Evolutionary conservation across 31 red algal species (phyloP).

Genomic region (Endocladia muricata): DNA sequence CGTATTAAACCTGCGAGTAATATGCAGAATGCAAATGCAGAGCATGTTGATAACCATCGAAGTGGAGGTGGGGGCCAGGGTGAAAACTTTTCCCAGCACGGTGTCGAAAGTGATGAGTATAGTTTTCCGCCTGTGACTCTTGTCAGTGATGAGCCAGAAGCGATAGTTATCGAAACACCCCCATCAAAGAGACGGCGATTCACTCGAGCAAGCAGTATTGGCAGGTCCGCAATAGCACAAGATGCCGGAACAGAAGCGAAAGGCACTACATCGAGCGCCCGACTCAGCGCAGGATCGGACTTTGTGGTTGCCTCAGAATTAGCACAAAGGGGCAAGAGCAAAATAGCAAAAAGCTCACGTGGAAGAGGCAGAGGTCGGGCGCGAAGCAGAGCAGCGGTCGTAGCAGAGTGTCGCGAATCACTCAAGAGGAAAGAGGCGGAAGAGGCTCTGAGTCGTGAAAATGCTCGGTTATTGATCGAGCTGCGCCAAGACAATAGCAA

Average conservation of each 20-base stretch:
- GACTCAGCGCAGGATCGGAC: not conserved
- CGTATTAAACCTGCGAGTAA: too few relatives aligned
- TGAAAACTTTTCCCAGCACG: too few relatives aligned
- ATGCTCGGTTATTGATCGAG: not conserved
- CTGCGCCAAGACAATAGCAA: constrained; percentile 11
- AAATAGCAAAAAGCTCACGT: not conserved
- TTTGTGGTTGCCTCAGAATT: constrained; percentile 27
- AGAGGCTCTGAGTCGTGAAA: not conserved
- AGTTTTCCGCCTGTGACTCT: too few relatives aligned
- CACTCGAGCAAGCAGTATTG: not conserved
- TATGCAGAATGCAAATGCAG: too few relatives aligned
- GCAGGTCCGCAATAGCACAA: not conserved
- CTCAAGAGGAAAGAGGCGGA: constrained; percentile 6
- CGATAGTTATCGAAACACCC: too few relatives aligned
- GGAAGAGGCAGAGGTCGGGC: constrained; percentile 1
- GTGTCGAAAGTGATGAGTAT: too few relatives aligned
- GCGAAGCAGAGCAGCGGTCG: not conserved
- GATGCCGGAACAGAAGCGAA: not conserved
- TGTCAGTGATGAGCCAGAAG: too few relatives aligned
- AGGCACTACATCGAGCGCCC: not conserved
- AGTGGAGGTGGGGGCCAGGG: too few relatives aligned
- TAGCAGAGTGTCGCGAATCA: constrained; percentile 7
- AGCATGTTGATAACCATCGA: too few relatives aligned
- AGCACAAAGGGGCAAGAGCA: not conserved
- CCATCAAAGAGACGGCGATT: not conserved